These are phyloP conservation scores for Acanthamoeba healyi DNA, from an alignment of 208 protist species.

Conservation along the genomic window DNA sequence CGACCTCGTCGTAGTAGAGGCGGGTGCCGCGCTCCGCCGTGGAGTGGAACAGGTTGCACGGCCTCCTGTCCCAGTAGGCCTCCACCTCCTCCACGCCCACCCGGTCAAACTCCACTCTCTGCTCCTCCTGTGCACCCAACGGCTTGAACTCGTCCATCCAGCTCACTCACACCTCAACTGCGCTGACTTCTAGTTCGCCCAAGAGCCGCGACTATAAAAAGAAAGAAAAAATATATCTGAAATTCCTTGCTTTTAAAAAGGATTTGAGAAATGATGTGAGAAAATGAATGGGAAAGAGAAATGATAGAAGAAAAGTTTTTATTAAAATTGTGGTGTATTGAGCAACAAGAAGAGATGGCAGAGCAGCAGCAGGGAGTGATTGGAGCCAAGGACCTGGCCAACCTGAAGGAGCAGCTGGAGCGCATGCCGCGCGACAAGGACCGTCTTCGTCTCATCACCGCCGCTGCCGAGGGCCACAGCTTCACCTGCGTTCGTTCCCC, in stretches of 20 bases:
- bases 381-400: constrained; percentile 51
- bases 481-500: constrained; percentile 63
- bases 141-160: constrained; percentile 56
- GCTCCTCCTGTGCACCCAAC: not conserved
- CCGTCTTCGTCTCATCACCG: constrained; percentile 63
- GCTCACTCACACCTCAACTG: too few relatives aligned
- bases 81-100: constrained; percentile 4
- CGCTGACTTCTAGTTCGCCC: too few relatives aligned
- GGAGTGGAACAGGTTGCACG: constrained; percentile 57
- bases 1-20: constrained; percentile 59
- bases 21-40: not conserved
- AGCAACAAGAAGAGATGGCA: not conserved
- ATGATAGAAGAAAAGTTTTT: too few relatives aligned
- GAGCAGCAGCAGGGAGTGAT: constrained; percentile 22
- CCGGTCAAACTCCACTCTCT: not conserved
- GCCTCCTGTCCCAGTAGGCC: constrained; percentile 28
- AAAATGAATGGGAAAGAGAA: too few relatives aligned
- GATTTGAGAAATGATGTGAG: too few relatives aligned
- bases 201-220: too few relatives aligned
- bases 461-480: constrained; percentile 53
- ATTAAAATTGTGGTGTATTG: too few relatives aligned
- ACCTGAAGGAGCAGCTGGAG: constrained; percentile 76
- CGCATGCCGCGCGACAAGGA: constrained; percentile 75
- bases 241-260: too few relatives aligned
- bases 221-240: too few relatives aligned